These are phyloP conservation scores for Funneliformis geosporum DNA, from an alignment of 192 early-diverging fungal species.

Conservation along the genomic window DNA sequence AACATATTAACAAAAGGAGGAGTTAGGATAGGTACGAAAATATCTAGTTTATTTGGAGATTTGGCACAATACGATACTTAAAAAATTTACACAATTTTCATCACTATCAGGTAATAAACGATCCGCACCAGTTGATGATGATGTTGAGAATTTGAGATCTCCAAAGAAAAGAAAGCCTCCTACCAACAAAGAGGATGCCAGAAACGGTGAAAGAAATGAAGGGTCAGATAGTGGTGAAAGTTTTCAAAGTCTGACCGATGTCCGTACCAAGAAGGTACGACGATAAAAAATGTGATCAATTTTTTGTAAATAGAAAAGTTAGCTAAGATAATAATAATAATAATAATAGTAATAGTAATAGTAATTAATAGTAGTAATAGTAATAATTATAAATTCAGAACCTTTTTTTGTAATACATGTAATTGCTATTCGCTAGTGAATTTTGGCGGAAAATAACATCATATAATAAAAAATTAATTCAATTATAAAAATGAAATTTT, in stretches of 20 bases:
- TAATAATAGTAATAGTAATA: no score
- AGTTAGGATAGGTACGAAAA: background rate
- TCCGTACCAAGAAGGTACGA: background rate
- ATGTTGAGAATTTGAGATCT: background rate
- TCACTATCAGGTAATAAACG: background rate
- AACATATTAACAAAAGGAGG: slow-evolving; percentile 44
- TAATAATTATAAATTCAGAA: no score
- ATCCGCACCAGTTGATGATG: slow-evolving; percentile 2
- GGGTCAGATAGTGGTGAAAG: background rate
- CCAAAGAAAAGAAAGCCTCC: background rate
- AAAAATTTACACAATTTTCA: no score
- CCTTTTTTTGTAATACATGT: no score
- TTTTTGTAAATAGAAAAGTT: background rate
- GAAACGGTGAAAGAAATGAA: background rate
- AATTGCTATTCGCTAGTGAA: no score
- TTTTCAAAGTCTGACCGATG: slow-evolving; percentile 19
- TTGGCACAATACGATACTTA: no score
- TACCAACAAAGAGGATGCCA: background rate
- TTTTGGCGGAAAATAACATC: no score
- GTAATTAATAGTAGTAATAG: no score
- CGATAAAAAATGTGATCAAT: background rate
- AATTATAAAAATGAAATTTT: no score
- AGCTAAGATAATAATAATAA: no score
- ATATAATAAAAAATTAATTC: no score
- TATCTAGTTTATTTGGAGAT: background rate